phyloP scores from a whole-genome alignment of 139 green algal genomes.

The Chlorella vulgaris region DNA sequence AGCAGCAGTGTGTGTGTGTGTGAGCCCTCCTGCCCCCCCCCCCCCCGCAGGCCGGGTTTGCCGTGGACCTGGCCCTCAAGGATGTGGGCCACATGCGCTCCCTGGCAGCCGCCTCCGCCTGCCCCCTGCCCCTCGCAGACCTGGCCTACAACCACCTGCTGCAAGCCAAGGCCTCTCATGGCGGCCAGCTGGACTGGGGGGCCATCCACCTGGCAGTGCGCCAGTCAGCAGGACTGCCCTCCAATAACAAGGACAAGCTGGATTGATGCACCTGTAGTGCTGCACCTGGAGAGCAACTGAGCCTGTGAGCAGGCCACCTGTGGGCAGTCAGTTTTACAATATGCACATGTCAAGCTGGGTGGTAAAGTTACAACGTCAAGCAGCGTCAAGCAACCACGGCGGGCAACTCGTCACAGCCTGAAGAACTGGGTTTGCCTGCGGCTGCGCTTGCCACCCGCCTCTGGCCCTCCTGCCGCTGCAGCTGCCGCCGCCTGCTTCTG shows the following conservation, averaged over 20 bases:
- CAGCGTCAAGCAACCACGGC: too few species aligned
- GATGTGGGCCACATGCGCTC: slow-evolving; percentile 37
- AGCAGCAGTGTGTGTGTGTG: background rate
- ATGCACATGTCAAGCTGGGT: background rate
- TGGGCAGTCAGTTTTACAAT: background rate
- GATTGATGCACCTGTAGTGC: background rate
- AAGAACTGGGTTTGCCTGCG: slow-evolving; percentile 31
- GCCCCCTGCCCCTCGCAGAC: slow-evolving; percentile 37
- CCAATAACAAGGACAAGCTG: slow-evolving; percentile 11
- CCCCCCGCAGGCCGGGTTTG: slow-evolving; percentile 29
- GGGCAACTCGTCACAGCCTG: slow-evolving; percentile 2
- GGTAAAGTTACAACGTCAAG: background rate
- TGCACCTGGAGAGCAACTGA: too few species aligned
- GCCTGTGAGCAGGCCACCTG: too few species aligned
- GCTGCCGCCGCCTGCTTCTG: background rate
- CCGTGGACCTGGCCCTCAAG: slow-evolving; percentile 39
- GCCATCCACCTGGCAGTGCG: slow-evolving; percentile 28
- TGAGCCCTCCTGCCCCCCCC: background rate
- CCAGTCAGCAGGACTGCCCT: slow-evolving; percentile 25
- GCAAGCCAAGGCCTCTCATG: slow-evolving; percentile 22
- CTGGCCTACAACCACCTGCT: slow-evolving; percentile 23
- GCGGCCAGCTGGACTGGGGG: slow-evolving; percentile 34
- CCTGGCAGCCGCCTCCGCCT: slow-evolving; percentile 8
- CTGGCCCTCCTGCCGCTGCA: background rate
- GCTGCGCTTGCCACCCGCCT: background rate